These are phyloP conservation scores for Kodamaea kaohsiungensis DNA, from an alignment of 805 yeast genomes.

Conservation along the genomic window DNA sequence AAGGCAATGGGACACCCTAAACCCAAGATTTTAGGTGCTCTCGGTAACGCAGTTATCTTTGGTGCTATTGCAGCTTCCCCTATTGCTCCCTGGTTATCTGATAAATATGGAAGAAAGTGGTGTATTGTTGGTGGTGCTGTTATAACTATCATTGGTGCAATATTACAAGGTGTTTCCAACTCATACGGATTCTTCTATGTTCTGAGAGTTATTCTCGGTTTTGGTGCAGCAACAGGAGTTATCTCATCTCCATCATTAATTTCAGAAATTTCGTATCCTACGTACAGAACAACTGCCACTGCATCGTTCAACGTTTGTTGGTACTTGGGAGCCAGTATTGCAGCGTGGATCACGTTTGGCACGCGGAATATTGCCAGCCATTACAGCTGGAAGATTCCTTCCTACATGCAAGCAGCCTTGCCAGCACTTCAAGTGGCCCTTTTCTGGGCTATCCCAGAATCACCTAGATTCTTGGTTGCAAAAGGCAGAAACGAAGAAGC, in stretches of 20 bases:
- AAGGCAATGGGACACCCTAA: slow-evolving; percentile 29
- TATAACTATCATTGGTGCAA: slow-evolving; percentile 32
- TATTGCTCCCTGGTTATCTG: slow-evolving; percentile 31
- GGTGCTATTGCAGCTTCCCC: slow-evolving; percentile 37
- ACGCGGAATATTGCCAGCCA: slow-evolving; percentile 31
- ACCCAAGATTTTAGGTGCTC: slow-evolving; percentile 23
- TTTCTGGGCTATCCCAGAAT: slow-evolving; percentile 42
- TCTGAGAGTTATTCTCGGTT: slow-evolving; percentile 51
- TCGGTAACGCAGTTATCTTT: slow-evolving; percentile 24
- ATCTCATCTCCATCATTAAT: slow-evolving; percentile 49
- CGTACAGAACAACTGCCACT: slow-evolving; percentile 23
- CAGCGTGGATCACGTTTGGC: slow-evolving; percentile 54
- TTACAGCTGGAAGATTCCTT: slow-evolving; percentile 58
- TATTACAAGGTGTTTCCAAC: slow-evolving; percentile 37
- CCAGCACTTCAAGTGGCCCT: slow-evolving; percentile 44
- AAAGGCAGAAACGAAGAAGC: slow-evolving; percentile 27
- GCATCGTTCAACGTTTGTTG: slow-evolving; percentile 51
- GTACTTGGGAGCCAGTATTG: slow-evolving; percentile 54
- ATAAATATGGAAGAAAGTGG: slow-evolving; percentile 43
- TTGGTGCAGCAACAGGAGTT: slow-evolving; percentile 43
- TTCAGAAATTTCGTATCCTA: slow-evolving; percentile 52
- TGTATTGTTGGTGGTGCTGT: slow-evolving; percentile 25
- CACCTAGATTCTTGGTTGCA: slow-evolving; percentile 31
- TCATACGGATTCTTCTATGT: slow-evolving; percentile 40
- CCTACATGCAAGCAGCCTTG: slow-evolving; percentile 49